A percentile compares a stretch with the other conserved stretches of the same genome.
phyloP scores from a whole-genome alignment of 2,329 filamentous ascomycete species.

The Pseudonectria buxi region DNA sequence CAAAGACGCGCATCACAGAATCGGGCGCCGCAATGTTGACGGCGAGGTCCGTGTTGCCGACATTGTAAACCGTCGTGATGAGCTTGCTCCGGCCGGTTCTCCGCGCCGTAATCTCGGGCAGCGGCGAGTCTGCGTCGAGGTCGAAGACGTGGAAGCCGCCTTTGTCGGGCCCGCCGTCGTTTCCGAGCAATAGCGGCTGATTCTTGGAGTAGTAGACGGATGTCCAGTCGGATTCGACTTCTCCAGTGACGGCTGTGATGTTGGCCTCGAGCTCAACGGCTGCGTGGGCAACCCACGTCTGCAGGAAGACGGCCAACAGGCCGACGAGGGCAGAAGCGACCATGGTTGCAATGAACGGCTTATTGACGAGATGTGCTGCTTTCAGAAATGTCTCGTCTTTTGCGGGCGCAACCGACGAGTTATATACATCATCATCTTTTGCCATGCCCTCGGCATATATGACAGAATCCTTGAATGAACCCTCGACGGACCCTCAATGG shows the following conservation, averaged over 20 bases:
- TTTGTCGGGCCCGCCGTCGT: conserved; percentile 36
- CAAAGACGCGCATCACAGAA: conserved; percentile 34
- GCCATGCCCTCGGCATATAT: too few species aligned
- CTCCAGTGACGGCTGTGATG: conserved; percentile 27
- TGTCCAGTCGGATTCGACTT: conserved; percentile 36
- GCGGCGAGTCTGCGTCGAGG: conserved; percentile 22
- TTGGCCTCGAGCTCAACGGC: conserved; percentile 20
- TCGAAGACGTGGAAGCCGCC: conserved; percentile 36
- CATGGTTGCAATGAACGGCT: conserved; percentile 12
- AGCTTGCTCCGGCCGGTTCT: conserved; percentile 40
- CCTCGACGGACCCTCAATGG: too few species aligned
- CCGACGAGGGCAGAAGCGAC: conserved; percentile 12
- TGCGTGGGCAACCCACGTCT: conserved; percentile 12
- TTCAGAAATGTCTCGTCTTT: too few species aligned
- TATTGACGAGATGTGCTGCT: not conserved
- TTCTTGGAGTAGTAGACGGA: conserved; percentile 31
- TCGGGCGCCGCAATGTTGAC: conserved; percentile 37
- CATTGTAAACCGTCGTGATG: conserved; percentile 31
- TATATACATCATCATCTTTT: too few species aligned
- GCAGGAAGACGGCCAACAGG: conserved; percentile 13
- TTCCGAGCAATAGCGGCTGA: conserved; percentile 35
- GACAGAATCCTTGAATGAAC: too few species aligned
- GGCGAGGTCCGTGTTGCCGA: conserved; percentile 30
- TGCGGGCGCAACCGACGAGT: too few species aligned
- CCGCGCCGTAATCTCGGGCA: conserved; percentile 26